Conservation (phyloP, 2,329 filamentous ascomycete genomes). For the Fusarium oligoseptatum region DNA sequence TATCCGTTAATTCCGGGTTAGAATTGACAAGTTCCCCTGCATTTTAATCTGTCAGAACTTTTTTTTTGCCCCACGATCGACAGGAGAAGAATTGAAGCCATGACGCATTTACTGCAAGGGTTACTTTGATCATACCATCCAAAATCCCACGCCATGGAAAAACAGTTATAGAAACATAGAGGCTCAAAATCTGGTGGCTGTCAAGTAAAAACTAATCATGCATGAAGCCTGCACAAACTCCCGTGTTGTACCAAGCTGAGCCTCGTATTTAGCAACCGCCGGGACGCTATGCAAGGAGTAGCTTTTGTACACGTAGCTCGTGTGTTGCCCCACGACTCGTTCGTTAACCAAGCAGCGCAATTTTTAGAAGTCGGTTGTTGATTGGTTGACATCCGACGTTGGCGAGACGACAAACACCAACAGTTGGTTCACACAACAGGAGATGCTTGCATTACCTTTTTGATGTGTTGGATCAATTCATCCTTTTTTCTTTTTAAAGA, state of each 20-base stretch:
- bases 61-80: slow-evolving; percentile 25
- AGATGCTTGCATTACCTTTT: background rate
- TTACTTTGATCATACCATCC: background rate
- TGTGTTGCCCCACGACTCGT: background rate
- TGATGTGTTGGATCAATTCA: background rate
- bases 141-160: background rate
- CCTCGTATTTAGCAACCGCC: slow-evolving; percentile 31
- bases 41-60: slow-evolving; percentile 17
- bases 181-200: background rate
- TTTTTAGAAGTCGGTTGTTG: background rate
- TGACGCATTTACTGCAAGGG: background rate
- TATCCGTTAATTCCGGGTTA: background rate
- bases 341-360: slow-evolving; percentile 8
- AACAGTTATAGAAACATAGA: background rate
- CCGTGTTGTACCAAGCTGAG: slow-evolving; percentile 34
- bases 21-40: background rate
- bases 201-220: background rate
- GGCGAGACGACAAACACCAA: slow-evolving; percentile 8
- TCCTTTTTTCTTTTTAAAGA: background rate
- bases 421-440: background rate
- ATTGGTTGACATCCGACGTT: background rate
- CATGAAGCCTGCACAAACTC: slow-evolving; percentile 19
- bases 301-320: slow-evolving; percentile 33
- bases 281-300: background rate
- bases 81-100: slow-evolving; percentile 27